Evolutionary conservation across 306 rosid species (phyloP), one percentile per base, ranked within the genome.

Genomic region (Dalbergia cultrata): DNA sequence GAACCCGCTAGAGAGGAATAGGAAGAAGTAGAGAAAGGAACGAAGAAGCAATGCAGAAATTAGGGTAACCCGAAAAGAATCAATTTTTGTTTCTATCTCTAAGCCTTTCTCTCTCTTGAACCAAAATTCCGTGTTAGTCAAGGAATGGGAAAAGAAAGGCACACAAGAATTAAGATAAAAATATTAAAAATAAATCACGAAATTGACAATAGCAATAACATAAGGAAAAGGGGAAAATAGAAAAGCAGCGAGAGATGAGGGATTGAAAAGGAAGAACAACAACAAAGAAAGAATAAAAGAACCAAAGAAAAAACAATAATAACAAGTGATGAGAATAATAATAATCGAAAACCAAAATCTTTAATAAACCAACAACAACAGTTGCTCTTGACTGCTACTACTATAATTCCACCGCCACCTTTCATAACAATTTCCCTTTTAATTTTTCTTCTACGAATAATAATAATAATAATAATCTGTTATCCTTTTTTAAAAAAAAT

Each of bases 71-170:
- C 76, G n/a, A 22, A 68, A 54, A 80, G 86, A 87, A 90, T 83
- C 82, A 49, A 85, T 37, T 61, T 78, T 13, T 13, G 17, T 49
- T 66, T 33, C 72, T 82, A 74, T 35, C 69, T 69, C 71, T 64
- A 68, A 58, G 59, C 60, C 61, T 70, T 22, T 74, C 77, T 81
- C 83, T 84, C 79, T 59, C 61, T 83, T 63, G 61, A 76, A 88
- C 85, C 87, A 70, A 80, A 89, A 86, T 87, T 87, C 84, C 97
- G 99, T 91, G 80, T 88, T 70, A 75, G 87, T 83, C 87, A 93
- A 88, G 92, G 85, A 87, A 89, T 66, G 78, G 78, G 90, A 54
- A 54, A 54, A 54, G n/a, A 87, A 76, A 53, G 71, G 7, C 8
- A 26, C 73, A 73, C 88, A 80, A 65, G 84, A 47, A 43, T 35